A percentile compares a stretch with the other conserved stretches of the same genome.
These are phyloP conservation scores for Yamadazyma triangularis DNA, from an alignment of 1,139 yeast species.

Conservation along the genomic window DNA sequence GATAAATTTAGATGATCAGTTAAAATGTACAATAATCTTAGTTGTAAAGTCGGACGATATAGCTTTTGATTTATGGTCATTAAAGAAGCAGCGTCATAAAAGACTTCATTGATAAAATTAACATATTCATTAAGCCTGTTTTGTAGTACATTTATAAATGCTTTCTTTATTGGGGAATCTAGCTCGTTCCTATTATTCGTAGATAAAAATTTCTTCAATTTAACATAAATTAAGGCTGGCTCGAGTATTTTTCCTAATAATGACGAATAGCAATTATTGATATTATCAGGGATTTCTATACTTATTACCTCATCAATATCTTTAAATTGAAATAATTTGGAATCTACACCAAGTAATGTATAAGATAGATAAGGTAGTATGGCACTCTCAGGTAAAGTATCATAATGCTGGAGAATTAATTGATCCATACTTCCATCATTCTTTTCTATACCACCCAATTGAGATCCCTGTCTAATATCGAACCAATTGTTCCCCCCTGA, in stretches of 20 bases:
- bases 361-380: slow-evolving; percentile 59
- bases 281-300: slow-evolving; percentile 43
- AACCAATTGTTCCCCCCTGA: slow-evolving; percentile 1
- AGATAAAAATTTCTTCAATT: slow-evolving; percentile 21
- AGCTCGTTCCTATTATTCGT: neutral
- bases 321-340: slow-evolving; percentile 52
- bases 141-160: slow-evolving; percentile 56
- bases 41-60: slow-evolving; percentile 38
- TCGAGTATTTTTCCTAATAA: slow-evolving; percentile 60
- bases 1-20: slow-evolving; percentile 30
- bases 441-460: too few species aligned
- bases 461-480: too few species aligned
- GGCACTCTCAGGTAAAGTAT: slow-evolving; percentile 40
- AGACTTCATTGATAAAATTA: slow-evolving; percentile 50
- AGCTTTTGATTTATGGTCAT: slow-evolving; percentile 43
- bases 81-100: slow-evolving; percentile 32
- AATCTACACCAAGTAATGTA: slow-evolving; percentile 69
- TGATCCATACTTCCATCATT: slow-evolving; percentile 13
- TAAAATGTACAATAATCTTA: slow-evolving; percentile 53
- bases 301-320: slow-evolving; percentile 22
- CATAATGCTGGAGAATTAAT: slow-evolving; percentile 29
- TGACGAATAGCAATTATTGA: slow-evolving; percentile 58
- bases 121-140: slow-evolving; percentile 52
- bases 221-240: slow-evolving; percentile 64
- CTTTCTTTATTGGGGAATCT: slow-evolving; percentile 55